Evolutionary conservation across 192 early-diverging fungal genomes (phyloP).

Genomic region (Entophlyctis luteolus): DNA sequence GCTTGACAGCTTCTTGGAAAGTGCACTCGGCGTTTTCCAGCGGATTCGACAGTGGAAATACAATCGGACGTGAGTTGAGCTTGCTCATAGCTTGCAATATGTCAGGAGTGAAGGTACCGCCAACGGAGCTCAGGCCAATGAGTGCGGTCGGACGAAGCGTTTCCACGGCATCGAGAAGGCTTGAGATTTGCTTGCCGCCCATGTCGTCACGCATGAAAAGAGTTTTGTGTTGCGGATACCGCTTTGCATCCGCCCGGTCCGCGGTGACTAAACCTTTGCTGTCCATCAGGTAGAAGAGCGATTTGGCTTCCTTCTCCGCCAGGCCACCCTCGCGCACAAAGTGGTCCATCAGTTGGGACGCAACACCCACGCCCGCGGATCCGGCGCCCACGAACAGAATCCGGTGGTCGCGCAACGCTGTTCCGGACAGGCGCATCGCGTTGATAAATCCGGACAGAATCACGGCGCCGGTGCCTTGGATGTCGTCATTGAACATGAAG

Average conservation of each 20-base stretch:
- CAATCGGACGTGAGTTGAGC: constrained; percentile 71
- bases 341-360: constrained; percentile 81
- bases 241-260: constrained; percentile 74
- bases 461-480: constrained; percentile 91
- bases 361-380: constrained; percentile 91
- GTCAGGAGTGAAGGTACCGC: constrained; percentile 69
- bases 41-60: constrained; percentile 85
- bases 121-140: constrained; percentile 81
- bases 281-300: constrained; percentile 82
- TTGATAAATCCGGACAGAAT: constrained; percentile 87
- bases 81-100: constrained; percentile 72
- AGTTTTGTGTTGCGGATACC: constrained; percentile 37
- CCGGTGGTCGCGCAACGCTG: constrained; percentile 71
- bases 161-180: constrained; percentile 71
- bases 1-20: constrained; percentile 83
- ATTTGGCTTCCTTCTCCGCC: constrained; percentile 65
- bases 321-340: constrained; percentile 70
- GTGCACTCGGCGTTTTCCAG: constrained; percentile 89
- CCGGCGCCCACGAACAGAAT: constrained; percentile 95
- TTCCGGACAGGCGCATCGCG: constrained; percentile 65
- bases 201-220: constrained; percentile 88
- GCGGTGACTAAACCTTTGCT: constrained; percentile 85
- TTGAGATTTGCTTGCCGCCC: constrained; percentile 67
- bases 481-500: constrained; percentile 93
- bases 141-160: constrained; percentile 84